Conservation (phyloP, 768 basidiomycete genomes). For the Tremella mesenterica region DNA sequence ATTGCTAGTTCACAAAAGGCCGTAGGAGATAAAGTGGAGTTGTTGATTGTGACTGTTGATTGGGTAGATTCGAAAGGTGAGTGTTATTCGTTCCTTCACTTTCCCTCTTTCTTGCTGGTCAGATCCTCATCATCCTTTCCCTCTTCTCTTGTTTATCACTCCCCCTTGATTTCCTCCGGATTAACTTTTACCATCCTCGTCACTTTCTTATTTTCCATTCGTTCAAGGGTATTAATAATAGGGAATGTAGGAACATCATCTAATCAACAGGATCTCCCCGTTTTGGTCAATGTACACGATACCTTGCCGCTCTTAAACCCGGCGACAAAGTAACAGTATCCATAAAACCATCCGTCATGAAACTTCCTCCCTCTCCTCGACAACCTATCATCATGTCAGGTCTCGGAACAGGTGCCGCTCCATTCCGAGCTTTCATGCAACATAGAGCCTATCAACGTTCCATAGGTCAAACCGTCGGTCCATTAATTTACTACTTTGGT, state of each 20-base stretch:
- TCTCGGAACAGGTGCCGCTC: conserved; percentile 90
- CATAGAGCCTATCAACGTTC: conserved; percentile 74
- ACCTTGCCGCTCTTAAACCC: conserved; percentile 69
- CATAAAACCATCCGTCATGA: conserved; percentile 99
- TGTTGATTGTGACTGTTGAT: conserved; percentile 91
- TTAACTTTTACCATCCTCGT: background rate
- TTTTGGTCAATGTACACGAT: conserved; percentile 93
- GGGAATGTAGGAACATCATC: background rate
- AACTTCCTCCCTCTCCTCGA: conserved; percentile 73
- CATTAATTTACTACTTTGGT: conserved; percentile 96
- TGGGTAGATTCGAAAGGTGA: conserved; percentile 78
- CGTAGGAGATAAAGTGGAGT: conserved; percentile 87
- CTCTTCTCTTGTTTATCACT: too few relatives aligned
- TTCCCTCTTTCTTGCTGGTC: too few relatives aligned
- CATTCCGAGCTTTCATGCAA: conserved; percentile 98
- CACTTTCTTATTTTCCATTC: conserved; percentile 9
- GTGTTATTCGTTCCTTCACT: conserved; percentile 27
- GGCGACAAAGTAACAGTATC: conserved; percentile 95
- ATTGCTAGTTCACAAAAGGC: conserved; percentile 93
- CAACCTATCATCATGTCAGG: conserved; percentile 98
- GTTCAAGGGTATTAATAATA: background rate
- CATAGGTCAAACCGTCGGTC: conserved; percentile 73
- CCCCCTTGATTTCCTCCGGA: too few relatives aligned
- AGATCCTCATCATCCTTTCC: too few relatives aligned
- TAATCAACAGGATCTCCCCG: conserved; percentile 55